These are phyloP conservation scores for Helminthosporium solani DNA, from an alignment of 2,329 filamentous ascomycete species.

Conservation along the genomic window DNA sequence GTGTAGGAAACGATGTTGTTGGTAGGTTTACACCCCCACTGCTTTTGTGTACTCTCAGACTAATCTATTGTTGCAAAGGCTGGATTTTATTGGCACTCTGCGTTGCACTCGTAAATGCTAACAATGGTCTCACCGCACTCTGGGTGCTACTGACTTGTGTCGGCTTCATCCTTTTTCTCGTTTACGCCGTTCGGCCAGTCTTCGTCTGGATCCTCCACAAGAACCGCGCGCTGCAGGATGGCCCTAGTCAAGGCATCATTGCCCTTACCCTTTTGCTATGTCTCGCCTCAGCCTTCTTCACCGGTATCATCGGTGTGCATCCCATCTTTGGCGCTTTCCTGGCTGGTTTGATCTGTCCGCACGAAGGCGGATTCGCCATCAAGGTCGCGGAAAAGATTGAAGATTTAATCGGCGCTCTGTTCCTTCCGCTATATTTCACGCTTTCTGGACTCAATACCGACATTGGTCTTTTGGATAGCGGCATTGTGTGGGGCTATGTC, in stretches of 20 bases:
- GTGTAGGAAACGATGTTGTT: constrained; percentile 88
- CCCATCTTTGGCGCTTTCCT: constrained; percentile 94
- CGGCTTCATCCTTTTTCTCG: constrained; percentile 74
- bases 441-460: constrained; percentile 88
- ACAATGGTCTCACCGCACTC: constrained; percentile 76
- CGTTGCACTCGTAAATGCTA: constrained; percentile 88
- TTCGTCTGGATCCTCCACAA: constrained; percentile 74
- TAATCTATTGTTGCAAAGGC: constrained; percentile 40
- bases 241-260: constrained; percentile 82
- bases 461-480: constrained; percentile 76
- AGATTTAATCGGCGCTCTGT: constrained; percentile 79
- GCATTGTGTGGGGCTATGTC: constrained; percentile 87
- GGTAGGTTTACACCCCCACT: constrained; percentile 41
- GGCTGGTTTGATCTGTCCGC: constrained; percentile 84
- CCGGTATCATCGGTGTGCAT: constrained; percentile 86
- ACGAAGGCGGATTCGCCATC: constrained; percentile 86
- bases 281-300: constrained; percentile 80
- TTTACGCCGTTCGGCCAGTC: constrained; percentile 68
- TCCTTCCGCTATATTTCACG: constrained; percentile 90
- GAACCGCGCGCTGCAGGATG: constrained; percentile 79
- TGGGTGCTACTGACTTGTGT: constrained; percentile 77
- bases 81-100: constrained; percentile 94
- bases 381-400: constrained; percentile 93
- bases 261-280: constrained; percentile 78
- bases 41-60: background rate